phyloP scores from a whole-genome alignment of 2,329 filamentous ascomycete genomes.

The Phaeosphaeria sp. region DNA sequence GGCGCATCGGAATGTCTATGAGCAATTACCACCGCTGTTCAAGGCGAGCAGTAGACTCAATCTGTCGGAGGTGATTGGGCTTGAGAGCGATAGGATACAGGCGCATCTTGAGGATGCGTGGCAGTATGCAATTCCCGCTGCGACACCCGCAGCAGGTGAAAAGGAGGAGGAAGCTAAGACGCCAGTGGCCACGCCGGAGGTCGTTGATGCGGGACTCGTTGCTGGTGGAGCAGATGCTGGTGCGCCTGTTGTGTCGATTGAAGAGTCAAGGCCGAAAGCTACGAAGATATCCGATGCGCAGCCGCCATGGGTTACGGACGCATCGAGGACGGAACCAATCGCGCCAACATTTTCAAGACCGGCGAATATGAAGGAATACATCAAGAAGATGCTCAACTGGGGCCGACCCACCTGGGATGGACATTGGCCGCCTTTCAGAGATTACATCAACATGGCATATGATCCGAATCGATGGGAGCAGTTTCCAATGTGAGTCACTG shows the following conservation, averaged over 20 bases:
- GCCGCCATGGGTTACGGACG: conserved; percentile 35
- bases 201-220: background rate
- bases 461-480: conserved; percentile 58
- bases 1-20: conserved; percentile 32
- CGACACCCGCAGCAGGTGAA: conserved; percentile 3
- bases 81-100: conserved; percentile 15
- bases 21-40: conserved; percentile 34
- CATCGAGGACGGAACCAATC: conserved; percentile 20
- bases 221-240: background rate
- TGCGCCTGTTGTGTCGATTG: background rate
- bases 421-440: conserved; percentile 55
- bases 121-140: conserved; percentile 27
- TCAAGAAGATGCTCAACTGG: conserved; percentile 54
- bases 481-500: conserved; percentile 45
- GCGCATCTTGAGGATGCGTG: conserved; percentile 28
- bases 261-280: background rate
- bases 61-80: conserved; percentile 18
- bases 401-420: conserved; percentile 44
- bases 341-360: conserved; percentile 24
- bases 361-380: conserved; percentile 43
- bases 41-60: conserved; percentile 14
- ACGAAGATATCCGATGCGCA: conserved; percentile 9
- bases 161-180: conserved; percentile 2
- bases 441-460: conserved; percentile 52
- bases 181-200: conserved; percentile 7